phyloP scores from a whole-genome alignment of 140 eudicot species.

The Bidens hawaiensis region DNA sequence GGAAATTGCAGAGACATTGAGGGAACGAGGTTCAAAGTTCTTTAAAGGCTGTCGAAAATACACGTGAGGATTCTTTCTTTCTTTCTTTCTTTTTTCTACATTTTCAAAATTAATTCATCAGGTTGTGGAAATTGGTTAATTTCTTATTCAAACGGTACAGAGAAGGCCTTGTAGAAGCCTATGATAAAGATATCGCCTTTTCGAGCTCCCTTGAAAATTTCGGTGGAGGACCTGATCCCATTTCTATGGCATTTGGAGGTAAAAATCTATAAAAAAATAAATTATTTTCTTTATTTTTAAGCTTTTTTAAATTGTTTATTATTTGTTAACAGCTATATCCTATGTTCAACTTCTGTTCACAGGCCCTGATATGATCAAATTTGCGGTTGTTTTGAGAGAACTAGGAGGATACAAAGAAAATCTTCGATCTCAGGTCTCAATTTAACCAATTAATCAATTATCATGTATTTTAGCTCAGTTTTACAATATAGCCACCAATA shows the following conservation, averaged over 20 bases:
- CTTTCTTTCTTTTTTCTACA: slow-evolving; percentile 9
- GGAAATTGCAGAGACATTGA: slow-evolving; percentile 71
- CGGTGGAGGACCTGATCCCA: slow-evolving; percentile 82
- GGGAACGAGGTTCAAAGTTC: slow-evolving; percentile 70
- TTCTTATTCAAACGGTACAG: slow-evolving; percentile 36
- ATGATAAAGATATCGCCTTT: slow-evolving; percentile 72
- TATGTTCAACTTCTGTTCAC: slow-evolving; percentile 11
- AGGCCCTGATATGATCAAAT: slow-evolving; percentile 92
- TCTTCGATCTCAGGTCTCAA: slow-evolving; percentile 75
- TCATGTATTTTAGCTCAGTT: neutral
- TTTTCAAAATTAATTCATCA: neutral
- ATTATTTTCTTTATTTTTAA: slow-evolving; percentile 3
- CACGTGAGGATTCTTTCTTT: slow-evolving; percentile 53
- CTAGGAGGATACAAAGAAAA: slow-evolving; percentile 75
- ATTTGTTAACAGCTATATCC: neutral
- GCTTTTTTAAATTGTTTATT: slow-evolving; percentile 3
- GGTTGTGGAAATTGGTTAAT: neutral
- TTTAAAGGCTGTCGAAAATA: slow-evolving; percentile 87
- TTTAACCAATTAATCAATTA: neutral
- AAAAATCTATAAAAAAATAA: no score
- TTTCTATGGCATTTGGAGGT: slow-evolving; percentile 83
- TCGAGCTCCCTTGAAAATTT: slow-evolving; percentile 73
- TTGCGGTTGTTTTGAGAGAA: slow-evolving; percentile 79
- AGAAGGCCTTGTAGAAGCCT: slow-evolving; percentile 84
- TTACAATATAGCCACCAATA: neutral